These are phyloP conservation scores for Houttuynia cordata DNA, from an alignment of 164 flowering plant genomes.

Conservation along the genomic window DNA sequence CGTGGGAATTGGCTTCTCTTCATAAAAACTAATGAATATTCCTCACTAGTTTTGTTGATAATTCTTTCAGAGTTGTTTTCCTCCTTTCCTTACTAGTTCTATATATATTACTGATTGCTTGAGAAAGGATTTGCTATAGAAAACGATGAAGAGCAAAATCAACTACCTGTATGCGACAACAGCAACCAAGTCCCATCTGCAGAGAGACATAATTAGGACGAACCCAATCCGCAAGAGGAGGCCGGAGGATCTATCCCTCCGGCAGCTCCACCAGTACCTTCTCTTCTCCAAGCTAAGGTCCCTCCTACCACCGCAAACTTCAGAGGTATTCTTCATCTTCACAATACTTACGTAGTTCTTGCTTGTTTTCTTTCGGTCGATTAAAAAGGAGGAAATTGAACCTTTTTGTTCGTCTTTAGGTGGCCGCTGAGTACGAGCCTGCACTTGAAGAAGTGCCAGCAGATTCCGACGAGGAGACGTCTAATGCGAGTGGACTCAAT, in stretches of 20 bases:
- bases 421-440: not conserved
- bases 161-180: no score
- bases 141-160: no score
- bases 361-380: no score
- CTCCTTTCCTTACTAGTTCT: no score
- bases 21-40: no score
- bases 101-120: no score
- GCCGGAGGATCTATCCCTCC: constrained; percentile 4
- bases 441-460: not conserved
- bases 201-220: not conserved
- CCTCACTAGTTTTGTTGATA: no score
- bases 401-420: not conserved
- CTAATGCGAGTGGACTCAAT: not conserved
- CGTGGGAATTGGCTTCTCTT: no score
- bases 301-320: constrained; percentile 5
- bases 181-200: no score
- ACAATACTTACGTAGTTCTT: not conserved
- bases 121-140: no score
- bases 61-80: no score
- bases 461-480: constrained; percentile 7
- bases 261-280: constrained; percentile 7
- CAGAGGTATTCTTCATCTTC: constrained; percentile 1
- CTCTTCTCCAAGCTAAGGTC: constrained; percentile 9
- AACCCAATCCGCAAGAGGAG: constrained; percentile 4
- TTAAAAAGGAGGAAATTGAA: not conserved